A percentile compares a stretch with the other conserved stretches of the same genome.
These are phyloP conservation scores for Polytrichum commune DNA, from an alignment of 225 moss, liverwort and hornwort species.

Conservation along the genomic window DNA sequence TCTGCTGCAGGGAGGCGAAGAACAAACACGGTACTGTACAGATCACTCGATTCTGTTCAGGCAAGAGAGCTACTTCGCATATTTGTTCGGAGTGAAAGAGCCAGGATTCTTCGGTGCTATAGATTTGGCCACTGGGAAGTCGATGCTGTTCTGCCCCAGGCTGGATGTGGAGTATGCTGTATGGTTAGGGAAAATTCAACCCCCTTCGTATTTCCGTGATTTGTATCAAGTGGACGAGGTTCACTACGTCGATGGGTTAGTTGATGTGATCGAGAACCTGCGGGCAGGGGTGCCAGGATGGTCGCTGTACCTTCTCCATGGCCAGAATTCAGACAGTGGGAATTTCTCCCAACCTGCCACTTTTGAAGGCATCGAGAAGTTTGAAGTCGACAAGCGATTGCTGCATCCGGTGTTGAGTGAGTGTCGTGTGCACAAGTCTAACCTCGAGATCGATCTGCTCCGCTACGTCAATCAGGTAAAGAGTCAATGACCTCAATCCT, in stretches of 20 bases:
- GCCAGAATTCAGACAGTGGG: slow-evolving; percentile 77
- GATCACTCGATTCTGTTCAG: slow-evolving; percentile 66
- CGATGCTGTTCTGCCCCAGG: slow-evolving; percentile 62
- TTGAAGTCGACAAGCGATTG: slow-evolving; percentile 34
- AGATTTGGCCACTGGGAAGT: slow-evolving; percentile 48
- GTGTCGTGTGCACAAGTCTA: slow-evolving; percentile 81
- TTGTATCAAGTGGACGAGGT: slow-evolving; percentile 73
- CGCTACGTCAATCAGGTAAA: slow-evolving; percentile 67
- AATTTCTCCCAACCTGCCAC: slow-evolving; percentile 67
- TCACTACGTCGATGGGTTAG: slow-evolving; percentile 69
- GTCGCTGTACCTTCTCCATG: slow-evolving; percentile 59
- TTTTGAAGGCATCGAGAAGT: slow-evolving; percentile 71
- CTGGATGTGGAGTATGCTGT: slow-evolving; percentile 74
- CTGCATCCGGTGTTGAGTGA: slow-evolving; percentile 84
- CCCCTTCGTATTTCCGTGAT: slow-evolving; percentile 63
- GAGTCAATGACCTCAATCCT: neutral
- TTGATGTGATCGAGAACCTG: slow-evolving; percentile 25
- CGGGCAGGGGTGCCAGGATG: slow-evolving; percentile 13
- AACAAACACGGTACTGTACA: slow-evolving; percentile 72
- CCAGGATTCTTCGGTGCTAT: slow-evolving; percentile 78
- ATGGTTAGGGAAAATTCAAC: slow-evolving; percentile 75
- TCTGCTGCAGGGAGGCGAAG: slow-evolving; percentile 70
- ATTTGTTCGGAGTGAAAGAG: slow-evolving; percentile 89
- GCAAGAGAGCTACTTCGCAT: slow-evolving; percentile 96
- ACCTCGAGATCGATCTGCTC: slow-evolving; percentile 68